Evolutionary conservation across 768 basidiomycete genomes (phyloP).

Genomic region (Hypholoma sublateritium): DNA sequence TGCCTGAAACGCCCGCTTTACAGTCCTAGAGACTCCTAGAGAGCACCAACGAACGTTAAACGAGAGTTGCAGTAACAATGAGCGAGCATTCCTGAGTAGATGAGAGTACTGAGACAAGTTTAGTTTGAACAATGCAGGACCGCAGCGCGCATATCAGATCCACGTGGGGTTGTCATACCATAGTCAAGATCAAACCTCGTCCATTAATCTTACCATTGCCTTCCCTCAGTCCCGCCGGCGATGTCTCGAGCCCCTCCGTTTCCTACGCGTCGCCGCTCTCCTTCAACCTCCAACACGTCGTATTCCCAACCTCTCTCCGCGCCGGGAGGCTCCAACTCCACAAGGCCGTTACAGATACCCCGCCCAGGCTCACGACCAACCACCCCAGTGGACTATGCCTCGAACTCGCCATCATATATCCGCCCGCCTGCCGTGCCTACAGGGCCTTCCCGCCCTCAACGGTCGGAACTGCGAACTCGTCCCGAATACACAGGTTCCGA

Average conservation of each 20-base stretch:
- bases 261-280: constrained; percentile 52
- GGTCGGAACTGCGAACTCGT: constrained; percentile 64
- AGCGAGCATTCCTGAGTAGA: not conserved
- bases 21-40: too few relatives aligned
- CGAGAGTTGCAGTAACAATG: too few relatives aligned
- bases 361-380: constrained; percentile 54
- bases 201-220: not conserved
- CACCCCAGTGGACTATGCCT: constrained; percentile 42
- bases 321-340: constrained; percentile 30
- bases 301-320: constrained; percentile 36
- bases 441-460: constrained; percentile 63
- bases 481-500: constrained; percentile 57
- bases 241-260: constrained; percentile 66
- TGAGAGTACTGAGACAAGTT: constrained; percentile 4
- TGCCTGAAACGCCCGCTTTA: too few relatives aligned
- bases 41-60: too few relatives aligned
- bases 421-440: constrained; percentile 37
- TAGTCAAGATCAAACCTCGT: not conserved
- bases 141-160: not conserved
- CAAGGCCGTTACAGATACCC: constrained; percentile 61
- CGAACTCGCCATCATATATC: constrained; percentile 35
- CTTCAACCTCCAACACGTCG: constrained; percentile 42
- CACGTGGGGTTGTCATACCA: constrained; percentile 9
- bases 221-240: constrained; percentile 4
- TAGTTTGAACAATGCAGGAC: not conserved